These are phyloP conservation scores for Apiotrichum sp. DNA, from an alignment of 1,284 basidiomycete species.

Conservation along the genomic window DNA sequence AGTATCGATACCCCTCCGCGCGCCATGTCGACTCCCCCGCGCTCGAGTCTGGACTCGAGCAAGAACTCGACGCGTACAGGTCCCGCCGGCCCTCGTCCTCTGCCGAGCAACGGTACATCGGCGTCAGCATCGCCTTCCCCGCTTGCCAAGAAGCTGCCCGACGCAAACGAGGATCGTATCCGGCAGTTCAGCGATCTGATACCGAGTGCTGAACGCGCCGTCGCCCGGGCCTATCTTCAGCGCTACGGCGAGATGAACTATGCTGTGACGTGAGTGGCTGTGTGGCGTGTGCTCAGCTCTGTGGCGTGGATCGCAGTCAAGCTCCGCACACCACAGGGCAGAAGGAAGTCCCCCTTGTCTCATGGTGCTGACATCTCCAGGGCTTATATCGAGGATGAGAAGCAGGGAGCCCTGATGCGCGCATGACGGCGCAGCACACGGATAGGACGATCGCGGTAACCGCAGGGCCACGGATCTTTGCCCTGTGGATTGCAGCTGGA, in stretches of 20 bases:
- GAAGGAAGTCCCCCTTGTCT: too few relatives aligned
- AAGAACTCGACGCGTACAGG: background rate
- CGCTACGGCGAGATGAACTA: conserved; percentile 67
- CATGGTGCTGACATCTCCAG: conserved; percentile 33
- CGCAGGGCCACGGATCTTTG: too few relatives aligned
- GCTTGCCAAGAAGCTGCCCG: conserved; percentile 2
- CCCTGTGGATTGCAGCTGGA: too few relatives aligned
- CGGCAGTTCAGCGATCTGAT: conserved; percentile 66
- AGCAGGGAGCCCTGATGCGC: conserved; percentile 57
- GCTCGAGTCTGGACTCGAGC: conserved; percentile 7
- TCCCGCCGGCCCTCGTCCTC: background rate
- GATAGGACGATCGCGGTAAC: too few relatives aligned
- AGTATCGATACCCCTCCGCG: conserved; percentile 6
- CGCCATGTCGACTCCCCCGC: background rate
- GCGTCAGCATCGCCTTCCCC: background rate
- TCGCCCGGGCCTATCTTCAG: conserved; percentile 66
- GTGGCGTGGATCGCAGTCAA: too few relatives aligned
- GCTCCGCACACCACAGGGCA: too few relatives aligned
- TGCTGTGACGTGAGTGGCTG: conserved; percentile 56
- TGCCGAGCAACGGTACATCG: background rate
- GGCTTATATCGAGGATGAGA: conserved; percentile 80
- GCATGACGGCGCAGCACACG: background rate
- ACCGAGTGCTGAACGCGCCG: conserved; percentile 64
- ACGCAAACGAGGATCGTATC: conserved; percentile 43
- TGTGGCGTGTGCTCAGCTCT: too few relatives aligned